These are phyloP conservation scores for Daldinia bambusicola DNA, from an alignment of 495 filamentous ascomycete genomes.

Conservation along the genomic window DNA sequence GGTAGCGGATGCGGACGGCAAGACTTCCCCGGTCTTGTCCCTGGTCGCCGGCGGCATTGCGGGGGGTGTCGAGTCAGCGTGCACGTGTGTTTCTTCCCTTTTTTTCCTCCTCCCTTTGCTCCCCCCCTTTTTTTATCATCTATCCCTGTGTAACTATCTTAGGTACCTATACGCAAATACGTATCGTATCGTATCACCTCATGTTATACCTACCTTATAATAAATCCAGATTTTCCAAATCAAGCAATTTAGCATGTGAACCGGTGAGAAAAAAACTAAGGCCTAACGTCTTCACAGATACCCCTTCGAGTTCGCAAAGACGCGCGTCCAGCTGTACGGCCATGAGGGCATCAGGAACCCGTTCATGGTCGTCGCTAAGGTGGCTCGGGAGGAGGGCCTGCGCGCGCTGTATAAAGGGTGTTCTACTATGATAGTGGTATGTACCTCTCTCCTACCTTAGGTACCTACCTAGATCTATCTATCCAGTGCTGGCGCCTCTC, in stretches of 20 bases:
- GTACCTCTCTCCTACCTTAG: conserved; percentile 26
- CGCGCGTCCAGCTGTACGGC: conserved; percentile 67
- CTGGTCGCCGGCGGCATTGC: conserved; percentile 65
- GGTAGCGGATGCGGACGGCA: conserved; percentile 39
- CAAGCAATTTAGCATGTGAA: not conserved
- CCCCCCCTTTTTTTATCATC: not conserved
- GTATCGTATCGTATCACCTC: not conserved
- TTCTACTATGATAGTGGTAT: conserved; percentile 66
- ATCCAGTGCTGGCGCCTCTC: not conserved
- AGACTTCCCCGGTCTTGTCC: conserved; percentile 57
- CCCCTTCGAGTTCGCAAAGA: conserved; percentile 77
- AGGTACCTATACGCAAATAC: not conserved
- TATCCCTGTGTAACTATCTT: not conserved
- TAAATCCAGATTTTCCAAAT: not conserved
- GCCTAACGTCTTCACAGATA: conserved; percentile 47
- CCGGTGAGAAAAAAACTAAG: not conserved
- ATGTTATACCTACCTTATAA: not conserved
- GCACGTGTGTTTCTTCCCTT: conserved; percentile 49
- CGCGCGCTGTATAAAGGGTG: conserved; percentile 72
- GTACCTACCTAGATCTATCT: no score
- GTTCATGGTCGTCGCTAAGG: conserved; percentile 55
- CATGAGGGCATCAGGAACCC: conserved; percentile 63
- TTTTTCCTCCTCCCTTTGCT: not conserved
- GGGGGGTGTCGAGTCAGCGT: conserved; percentile 64
- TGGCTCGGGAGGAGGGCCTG: conserved; percentile 61